A percentile compares a stretch with the other conserved stretches of the same genome.
Evolutionary conservation across 345 rosid genomes (phyloP).

Genomic region (Eucalyptus curtisii): DNA sequence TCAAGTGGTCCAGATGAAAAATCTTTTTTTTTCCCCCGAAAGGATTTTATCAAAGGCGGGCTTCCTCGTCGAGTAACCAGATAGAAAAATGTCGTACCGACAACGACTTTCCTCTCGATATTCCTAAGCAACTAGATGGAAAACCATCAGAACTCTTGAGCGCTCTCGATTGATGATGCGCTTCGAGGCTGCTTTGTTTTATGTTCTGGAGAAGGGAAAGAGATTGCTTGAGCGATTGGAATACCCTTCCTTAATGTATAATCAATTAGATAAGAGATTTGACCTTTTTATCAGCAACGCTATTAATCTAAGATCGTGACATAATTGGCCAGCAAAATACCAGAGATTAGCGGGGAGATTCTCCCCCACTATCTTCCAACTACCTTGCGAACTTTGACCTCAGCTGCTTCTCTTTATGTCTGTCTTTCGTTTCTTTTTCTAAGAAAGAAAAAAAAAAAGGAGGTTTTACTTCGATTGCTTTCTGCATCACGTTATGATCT

Average conservation of each 20-base stretch:
- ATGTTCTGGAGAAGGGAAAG: background rate
- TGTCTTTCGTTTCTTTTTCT: background rate
- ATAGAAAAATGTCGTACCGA: background rate
- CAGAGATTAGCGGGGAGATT: slow-evolving; percentile 3
- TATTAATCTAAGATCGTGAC: slow-evolving; percentile 10
- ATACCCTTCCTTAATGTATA: background rate
- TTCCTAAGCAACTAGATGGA: background rate
- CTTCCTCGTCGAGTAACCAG: background rate
- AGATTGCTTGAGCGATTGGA: background rate
- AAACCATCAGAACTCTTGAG: background rate
- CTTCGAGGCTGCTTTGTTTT: background rate
- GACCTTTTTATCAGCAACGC: background rate
- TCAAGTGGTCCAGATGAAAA: background rate
- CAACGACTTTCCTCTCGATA: background rate
- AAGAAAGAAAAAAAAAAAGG: background rate
- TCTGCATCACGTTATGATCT: background rate
- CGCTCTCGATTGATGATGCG: background rate
- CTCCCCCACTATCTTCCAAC: slow-evolving; percentile 13
- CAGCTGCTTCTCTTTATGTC: background rate
- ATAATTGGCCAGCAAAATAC: background rate
- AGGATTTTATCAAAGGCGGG: background rate
- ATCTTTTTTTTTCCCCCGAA: background rate
- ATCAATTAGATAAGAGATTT: background rate
- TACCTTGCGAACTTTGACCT: slow-evolving; percentile 7
- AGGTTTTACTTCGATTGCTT: background rate